Evolutionary conservation across 1,284 basidiomycete species (phyloP).

Genomic region (Leucoagaricus sp.): DNA sequence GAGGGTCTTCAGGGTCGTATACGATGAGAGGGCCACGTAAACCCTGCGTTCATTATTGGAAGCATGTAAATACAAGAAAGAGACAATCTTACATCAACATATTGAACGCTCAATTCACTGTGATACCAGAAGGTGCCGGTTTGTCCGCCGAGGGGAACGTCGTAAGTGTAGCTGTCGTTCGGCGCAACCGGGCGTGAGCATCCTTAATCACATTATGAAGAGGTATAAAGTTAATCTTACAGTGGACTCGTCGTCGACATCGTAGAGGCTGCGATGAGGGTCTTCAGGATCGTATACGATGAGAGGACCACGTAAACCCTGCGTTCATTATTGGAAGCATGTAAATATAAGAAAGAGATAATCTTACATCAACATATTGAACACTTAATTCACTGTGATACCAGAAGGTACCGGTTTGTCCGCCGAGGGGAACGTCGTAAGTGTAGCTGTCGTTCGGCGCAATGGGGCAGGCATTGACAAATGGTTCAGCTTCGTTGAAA

Average conservation of each 20-base stretch:
- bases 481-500: slow-evolving; percentile 36
- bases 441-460: slow-evolving; percentile 25
- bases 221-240: slow-evolving; percentile 7
- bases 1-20: slow-evolving; percentile 27
- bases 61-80: neutral
- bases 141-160: slow-evolving; percentile 21
- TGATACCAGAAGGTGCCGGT: slow-evolving; percentile 35
- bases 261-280: slow-evolving; percentile 22
- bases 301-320: slow-evolving; percentile 20
- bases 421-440: slow-evolving; percentile 20
- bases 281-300: slow-evolving; percentile 29
- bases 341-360: neutral
- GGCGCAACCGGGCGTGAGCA: slow-evolving; percentile 26
- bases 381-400: slow-evolving; percentile 37
- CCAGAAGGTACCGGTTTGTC: slow-evolving; percentile 33
- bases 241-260: slow-evolving; percentile 15
- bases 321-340: neutral
- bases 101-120: slow-evolving; percentile 35
- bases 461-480: slow-evolving; percentile 30
- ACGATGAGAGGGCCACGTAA: slow-evolving; percentile 30
- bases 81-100: slow-evolving; percentile 6
- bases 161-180: slow-evolving; percentile 24
- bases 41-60: too few relatives aligned
- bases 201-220: slow-evolving; percentile 8
- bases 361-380: slow-evolving; percentile 8